Conservation (phyloP, 1,139 yeast species). For the Meyerozyma carpophila region DNA sequence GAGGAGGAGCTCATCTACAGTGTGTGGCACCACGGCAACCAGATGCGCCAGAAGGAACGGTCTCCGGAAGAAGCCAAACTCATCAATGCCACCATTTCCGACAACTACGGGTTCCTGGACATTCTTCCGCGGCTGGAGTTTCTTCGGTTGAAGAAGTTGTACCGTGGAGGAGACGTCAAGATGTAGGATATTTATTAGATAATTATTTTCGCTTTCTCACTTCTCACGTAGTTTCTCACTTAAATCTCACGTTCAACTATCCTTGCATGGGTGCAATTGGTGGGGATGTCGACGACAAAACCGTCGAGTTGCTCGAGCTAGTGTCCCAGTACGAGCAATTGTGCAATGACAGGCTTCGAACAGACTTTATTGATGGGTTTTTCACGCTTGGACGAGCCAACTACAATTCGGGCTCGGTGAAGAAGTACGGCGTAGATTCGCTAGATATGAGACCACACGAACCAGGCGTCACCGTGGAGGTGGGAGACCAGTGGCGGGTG, state of each 20-base stretch:
- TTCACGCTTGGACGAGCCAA: conserved; percentile 38
- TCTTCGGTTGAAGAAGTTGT: conserved; percentile 32
- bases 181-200: conserved; percentile 1
- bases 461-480: conserved; percentile 1
- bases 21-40: conserved; percentile 47
- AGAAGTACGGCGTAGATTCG: conserved; percentile 13
- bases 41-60: conserved; percentile 31
- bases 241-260: too few relatives aligned
- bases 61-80: conserved; percentile 31
- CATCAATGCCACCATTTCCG: conserved; percentile 25
- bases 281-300: conserved; percentile 11
- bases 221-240: too few relatives aligned
- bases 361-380: conserved; percentile 25
- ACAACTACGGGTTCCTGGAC: conserved; percentile 45
- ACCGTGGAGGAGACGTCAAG: conserved; percentile 10
- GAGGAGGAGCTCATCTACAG: conserved; percentile 64
- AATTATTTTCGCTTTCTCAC: background rate
- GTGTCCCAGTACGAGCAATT: conserved; percentile 20
- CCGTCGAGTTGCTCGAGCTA: conserved; percentile 19
- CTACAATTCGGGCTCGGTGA: conserved; percentile 13
- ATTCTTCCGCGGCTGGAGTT: conserved; percentile 45
- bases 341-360: conserved; percentile 15
- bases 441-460: conserved; percentile 7
- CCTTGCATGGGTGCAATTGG: too few relatives aligned
- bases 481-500: conserved; percentile 4